These are phyloP conservation scores for Salix koriyanagi DNA, from an alignment of 345 rosid species.

Conservation along the genomic window DNA sequence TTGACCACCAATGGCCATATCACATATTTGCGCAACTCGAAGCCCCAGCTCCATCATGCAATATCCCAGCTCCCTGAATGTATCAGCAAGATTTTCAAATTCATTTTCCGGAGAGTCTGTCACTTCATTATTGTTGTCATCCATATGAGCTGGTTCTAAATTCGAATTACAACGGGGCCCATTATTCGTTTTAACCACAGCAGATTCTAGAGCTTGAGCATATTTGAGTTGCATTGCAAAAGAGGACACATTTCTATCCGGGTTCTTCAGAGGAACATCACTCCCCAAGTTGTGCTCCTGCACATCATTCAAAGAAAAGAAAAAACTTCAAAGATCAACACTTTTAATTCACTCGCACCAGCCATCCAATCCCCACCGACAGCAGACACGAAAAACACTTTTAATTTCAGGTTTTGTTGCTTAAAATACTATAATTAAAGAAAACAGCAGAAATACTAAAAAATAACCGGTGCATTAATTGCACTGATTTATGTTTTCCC, in stretches of 20 bases:
- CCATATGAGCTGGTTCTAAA: slow-evolving; percentile 15
- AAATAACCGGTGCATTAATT: background rate
- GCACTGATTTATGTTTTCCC: background rate
- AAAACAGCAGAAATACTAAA: background rate
- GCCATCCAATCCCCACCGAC: background rate
- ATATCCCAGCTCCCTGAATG: slow-evolving; percentile 60
- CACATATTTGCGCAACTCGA: slow-evolving; percentile 63
- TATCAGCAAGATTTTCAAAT: slow-evolving; percentile 45
- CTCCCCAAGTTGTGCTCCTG: slow-evolving; percentile 78
- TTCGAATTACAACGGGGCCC: background rate
- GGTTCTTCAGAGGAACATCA: slow-evolving; percentile 78
- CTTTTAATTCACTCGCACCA: background rate
- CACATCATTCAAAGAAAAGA: background rate
- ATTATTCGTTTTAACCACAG: slow-evolving; percentile 13
- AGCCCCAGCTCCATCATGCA: slow-evolving; percentile 79
- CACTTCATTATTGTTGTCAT: slow-evolving; percentile 7
- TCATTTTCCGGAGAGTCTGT: slow-evolving; percentile 30
- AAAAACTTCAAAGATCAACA: background rate
- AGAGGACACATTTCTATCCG: slow-evolving; percentile 70
- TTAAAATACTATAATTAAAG: background rate
- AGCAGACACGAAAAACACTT: background rate
- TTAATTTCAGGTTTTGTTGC: background rate
- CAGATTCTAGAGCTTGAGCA: slow-evolving; percentile 27
- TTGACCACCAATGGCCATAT: slow-evolving; percentile 62
- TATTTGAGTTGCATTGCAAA: slow-evolving; percentile 68